Evolutionary conservation across 345 rosid genomes (phyloP).

Genomic region (Erodium maritimum): DNA sequence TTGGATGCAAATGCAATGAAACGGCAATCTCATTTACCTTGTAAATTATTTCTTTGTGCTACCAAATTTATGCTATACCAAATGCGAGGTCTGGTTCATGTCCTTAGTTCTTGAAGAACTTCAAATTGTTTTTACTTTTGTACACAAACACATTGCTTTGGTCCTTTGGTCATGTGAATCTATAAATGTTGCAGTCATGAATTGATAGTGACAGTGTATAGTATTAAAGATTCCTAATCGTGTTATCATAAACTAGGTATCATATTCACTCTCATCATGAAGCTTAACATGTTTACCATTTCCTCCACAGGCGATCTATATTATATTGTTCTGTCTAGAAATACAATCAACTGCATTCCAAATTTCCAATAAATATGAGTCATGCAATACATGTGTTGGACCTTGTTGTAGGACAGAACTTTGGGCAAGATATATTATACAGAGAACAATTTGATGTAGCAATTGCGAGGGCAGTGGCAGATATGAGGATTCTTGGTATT

Average conservation of each 20-base stretch:
- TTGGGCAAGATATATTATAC: conserved; percentile 43
- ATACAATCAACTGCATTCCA: background rate
- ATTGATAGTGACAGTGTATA: too few species aligned
- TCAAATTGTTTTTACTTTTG: background rate
- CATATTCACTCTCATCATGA: too few species aligned
- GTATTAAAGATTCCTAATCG: too few species aligned
- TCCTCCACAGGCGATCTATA: background rate
- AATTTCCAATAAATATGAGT: background rate
- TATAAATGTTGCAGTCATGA: background rate
- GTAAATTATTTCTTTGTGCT: too few species aligned
- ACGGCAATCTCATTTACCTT: too few species aligned
- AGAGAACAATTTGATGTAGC: conserved; percentile 87
- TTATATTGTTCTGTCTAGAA: background rate
- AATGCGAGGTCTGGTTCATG: background rate
- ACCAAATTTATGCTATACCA: too few species aligned
- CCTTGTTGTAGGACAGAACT: conserved; percentile 48
- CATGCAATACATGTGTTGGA: background rate
- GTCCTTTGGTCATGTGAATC: background rate
- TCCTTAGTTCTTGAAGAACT: background rate
- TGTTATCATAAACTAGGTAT: too few species aligned
- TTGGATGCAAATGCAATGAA: background rate
- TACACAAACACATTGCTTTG: background rate
- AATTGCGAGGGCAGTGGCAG: conserved; percentile 93
- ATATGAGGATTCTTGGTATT: conserved; percentile 82
- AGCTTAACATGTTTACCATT: background rate